A percentile compares a stretch with the other conserved stretches of the same genome.
Conservation (phyloP, 2,329 filamentous ascomycete species). For the Fusarium sp. region DNA sequence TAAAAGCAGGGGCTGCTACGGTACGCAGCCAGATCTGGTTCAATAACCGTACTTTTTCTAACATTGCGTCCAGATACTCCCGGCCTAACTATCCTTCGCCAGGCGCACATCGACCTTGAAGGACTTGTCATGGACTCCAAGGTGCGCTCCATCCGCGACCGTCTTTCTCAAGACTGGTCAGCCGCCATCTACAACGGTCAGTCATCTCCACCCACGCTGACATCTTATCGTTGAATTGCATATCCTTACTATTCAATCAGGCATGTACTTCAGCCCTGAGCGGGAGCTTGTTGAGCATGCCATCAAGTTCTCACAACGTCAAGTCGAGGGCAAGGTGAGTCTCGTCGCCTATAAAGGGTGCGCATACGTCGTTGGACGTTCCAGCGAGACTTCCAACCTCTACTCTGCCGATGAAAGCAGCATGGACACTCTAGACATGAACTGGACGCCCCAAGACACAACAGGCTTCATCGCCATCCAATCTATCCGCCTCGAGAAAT, state of each 20-base stretch:
- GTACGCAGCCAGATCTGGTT: too few species aligned
- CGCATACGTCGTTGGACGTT: constrained; percentile 62
- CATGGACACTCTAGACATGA: constrained; percentile 64
- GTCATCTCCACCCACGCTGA: too few species aligned
- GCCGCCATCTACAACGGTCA: constrained; percentile 18
- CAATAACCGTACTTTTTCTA: too few species aligned
- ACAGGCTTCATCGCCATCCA: constrained; percentile 68
- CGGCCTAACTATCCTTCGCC: constrained; percentile 41
- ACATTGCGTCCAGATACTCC: constrained; percentile 10
- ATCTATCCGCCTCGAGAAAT: constrained; percentile 61
- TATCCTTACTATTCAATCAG: constrained; percentile 22
- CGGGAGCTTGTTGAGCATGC: constrained; percentile 71
- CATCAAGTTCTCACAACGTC: constrained; percentile 64
- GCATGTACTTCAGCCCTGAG: constrained; percentile 65
- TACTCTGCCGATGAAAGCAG: constrained; percentile 61
- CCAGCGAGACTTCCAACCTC: constrained; percentile 62
- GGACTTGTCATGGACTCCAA: constrained; percentile 67
- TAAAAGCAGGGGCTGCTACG: constrained; percentile 40
- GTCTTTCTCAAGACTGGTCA: constrained; percentile 51
- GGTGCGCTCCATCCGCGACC: constrained; percentile 66
- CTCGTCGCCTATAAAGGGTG: constrained; percentile 62
- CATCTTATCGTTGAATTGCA: constrained; percentile 57
- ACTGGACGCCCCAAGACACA: constrained; percentile 66
- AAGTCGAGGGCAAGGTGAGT: constrained; percentile 53
- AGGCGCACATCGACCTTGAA: constrained; percentile 61